Evolutionary conservation across 495 filamentous ascomycete genomes (phyloP).

Genomic region (Xylaria venustula): DNA sequence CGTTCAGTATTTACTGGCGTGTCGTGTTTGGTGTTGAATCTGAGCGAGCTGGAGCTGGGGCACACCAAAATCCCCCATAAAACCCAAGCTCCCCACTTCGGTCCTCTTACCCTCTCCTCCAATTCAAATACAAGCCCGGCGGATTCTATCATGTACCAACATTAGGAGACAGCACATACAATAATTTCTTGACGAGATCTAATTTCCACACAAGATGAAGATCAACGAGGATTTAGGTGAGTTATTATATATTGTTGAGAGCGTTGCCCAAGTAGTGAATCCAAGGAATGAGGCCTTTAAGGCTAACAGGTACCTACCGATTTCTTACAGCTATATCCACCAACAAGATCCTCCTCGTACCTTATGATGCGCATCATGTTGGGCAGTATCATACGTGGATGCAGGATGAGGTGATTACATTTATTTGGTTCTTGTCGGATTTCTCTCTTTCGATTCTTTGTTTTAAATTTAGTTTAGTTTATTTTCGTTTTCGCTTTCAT

Average conservation of each 20-base stretch:
- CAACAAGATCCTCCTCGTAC: conserved; percentile 67
- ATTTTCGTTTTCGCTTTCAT: too few relatives aligned
- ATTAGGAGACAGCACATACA: too few relatives aligned
- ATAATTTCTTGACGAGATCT: background rate
- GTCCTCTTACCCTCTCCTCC: background rate
- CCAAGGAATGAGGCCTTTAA: too few relatives aligned
- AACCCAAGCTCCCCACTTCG: too few relatives aligned
- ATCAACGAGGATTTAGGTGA: conserved; percentile 47
- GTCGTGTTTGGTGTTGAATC: background rate
- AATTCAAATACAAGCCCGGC: background rate
- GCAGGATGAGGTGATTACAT: conserved; percentile 66
- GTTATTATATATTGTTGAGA: too few relatives aligned
- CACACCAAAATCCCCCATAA: too few relatives aligned
- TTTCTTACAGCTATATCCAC: conserved; percentile 61
- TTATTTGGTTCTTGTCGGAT: too few relatives aligned
- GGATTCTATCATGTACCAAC: too few relatives aligned
- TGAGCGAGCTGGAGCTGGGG: background rate
- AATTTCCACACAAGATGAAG: conserved; percentile 24
- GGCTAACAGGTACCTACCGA: too few relatives aligned
- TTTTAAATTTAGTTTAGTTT: too few relatives aligned
- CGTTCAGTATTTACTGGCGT: background rate
- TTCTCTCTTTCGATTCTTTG: too few relatives aligned
- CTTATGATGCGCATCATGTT: conserved; percentile 81
- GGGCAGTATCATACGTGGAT: conserved; percentile 85
- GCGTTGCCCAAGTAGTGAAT: too few relatives aligned